Percentiles rank a stretch among this genome's conserved stretches.
phyloP scores from a whole-genome alignment of 805 yeast genomes.

The Lipomyces starkeyi region DNA sequence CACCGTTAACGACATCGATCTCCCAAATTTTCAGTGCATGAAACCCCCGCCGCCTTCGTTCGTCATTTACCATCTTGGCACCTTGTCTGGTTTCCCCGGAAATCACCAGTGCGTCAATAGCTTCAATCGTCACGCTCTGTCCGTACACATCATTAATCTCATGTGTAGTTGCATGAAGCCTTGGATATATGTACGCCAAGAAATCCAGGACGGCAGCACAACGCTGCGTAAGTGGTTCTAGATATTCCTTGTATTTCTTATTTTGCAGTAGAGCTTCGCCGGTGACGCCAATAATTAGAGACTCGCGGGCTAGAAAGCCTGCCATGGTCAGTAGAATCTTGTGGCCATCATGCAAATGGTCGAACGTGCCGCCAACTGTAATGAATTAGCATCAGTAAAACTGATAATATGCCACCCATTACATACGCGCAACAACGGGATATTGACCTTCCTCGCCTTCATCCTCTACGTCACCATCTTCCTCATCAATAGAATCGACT shows the following conservation, averaged over 20 bases:
- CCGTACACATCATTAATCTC: slow-evolving; percentile 89
- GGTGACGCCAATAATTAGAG: slow-evolving; percentile 81
- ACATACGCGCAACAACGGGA: slow-evolving; percentile 34
- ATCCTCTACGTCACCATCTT: slow-evolving; percentile 24
- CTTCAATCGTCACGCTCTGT: slow-evolving; percentile 79
- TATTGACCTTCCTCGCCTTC: slow-evolving; percentile 34
- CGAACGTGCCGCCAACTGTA: slow-evolving; percentile 95
- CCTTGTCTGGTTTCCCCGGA: slow-evolving; percentile 82
- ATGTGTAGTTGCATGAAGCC: slow-evolving; percentile 56
- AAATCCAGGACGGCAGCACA: slow-evolving; percentile 56
- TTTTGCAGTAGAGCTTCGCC: slow-evolving; percentile 73
- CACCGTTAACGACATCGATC: slow-evolving; percentile 45
- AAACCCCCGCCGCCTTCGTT: slow-evolving; percentile 64
- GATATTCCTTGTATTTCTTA: slow-evolving; percentile 70
- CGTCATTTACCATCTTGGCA: slow-evolving; percentile 71
- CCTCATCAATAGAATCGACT: slow-evolving; percentile 21
- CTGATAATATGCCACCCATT: slow-evolving; percentile 2
- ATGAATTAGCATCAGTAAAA: neutral
- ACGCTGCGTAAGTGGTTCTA: slow-evolving; percentile 66
- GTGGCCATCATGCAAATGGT: slow-evolving; percentile 95
- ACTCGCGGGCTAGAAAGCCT: slow-evolving; percentile 60
- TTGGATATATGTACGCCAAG: slow-evolving; percentile 56
- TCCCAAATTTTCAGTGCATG: slow-evolving; percentile 57
- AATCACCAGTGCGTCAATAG: slow-evolving; percentile 79
- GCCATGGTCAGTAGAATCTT: slow-evolving; percentile 79